phyloP scores from a whole-genome alignment of 352 stramenopile species.

The Phytopythium aichiense region DNA sequence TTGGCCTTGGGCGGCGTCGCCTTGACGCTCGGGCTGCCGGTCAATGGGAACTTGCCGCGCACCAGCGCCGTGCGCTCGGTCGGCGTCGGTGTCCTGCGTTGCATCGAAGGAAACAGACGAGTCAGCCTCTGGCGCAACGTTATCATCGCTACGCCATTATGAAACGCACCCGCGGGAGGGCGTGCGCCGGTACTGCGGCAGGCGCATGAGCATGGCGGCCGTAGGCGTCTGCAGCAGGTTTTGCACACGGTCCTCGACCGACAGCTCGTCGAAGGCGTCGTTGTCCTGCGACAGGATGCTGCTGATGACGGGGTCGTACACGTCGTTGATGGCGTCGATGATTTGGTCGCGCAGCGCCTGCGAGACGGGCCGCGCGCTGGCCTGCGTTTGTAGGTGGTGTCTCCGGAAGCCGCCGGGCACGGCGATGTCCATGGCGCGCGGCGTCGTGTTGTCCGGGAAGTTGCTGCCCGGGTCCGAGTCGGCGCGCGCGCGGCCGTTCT shows the following conservation, averaged over 20 bases:
- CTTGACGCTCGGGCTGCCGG: conserved; percentile 15
- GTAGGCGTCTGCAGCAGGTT: conserved; percentile 70
- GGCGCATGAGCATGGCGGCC: conserved; percentile 25
- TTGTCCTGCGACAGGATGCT: conserved; percentile 82
- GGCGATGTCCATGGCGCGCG: conserved; percentile 58
- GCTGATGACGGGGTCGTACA: conserved; percentile 83
- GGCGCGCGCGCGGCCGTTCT: conserved; percentile 28
- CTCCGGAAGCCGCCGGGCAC: conserved; percentile 67
- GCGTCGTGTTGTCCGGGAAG: conserved; percentile 23
- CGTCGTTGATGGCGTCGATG: conserved; percentile 60
- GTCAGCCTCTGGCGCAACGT: not conserved
- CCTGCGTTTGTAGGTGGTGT: conserved; percentile 50
- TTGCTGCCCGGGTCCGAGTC: conserved; percentile 51
- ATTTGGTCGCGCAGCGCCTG: conserved; percentile 63
- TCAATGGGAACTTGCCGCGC: conserved; percentile 7
- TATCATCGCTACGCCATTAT: too few relatives aligned
- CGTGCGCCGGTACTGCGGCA: conserved; percentile 23
- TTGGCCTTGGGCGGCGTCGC: conserved; percentile 22
- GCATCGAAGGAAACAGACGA: conserved; percentile 2
- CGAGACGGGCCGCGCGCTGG: conserved; percentile 22
- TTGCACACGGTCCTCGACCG: conserved; percentile 51
- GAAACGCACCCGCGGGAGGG: conserved; percentile 17
- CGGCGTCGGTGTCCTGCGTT: conserved; percentile 17
- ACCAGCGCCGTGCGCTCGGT: conserved; percentile 34
- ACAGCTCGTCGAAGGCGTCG: conserved; percentile 74